A percentile compares a stretch with the other conserved stretches of the same genome.
These are phyloP conservation scores for Chaetomium sp. DNA, from an alignment of 2,329 filamentous ascomycete genomes.

Conservation along the genomic window DNA sequence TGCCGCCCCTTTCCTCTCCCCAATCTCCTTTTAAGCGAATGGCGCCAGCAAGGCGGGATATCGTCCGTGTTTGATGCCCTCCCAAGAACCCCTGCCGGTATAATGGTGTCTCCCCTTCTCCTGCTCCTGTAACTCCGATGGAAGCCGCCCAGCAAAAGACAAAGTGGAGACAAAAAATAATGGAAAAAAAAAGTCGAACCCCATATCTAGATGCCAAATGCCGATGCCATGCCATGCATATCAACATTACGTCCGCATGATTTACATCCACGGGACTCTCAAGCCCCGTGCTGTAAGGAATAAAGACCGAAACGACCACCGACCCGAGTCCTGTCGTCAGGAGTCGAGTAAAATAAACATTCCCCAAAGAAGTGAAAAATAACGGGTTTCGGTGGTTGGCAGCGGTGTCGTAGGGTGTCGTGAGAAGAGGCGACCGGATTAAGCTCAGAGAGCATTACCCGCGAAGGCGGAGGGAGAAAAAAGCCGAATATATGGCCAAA, in stretches of 20 bases:
- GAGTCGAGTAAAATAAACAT: conserved; percentile 16
- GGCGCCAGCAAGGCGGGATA: conserved; percentile 32
- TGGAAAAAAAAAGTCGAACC: conserved; percentile 24
- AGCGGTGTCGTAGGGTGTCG: conserved; percentile 1
- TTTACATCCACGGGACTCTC: conserved; percentile 37
- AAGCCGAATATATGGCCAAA: conserved; percentile 1
- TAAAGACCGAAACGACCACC: conserved; percentile 19
- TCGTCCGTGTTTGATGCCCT: conserved; percentile 27
- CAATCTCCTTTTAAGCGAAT: conserved; percentile 40
- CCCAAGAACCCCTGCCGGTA: conserved; percentile 25
- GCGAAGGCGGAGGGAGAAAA: neutral
- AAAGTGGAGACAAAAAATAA: conserved; percentile 24
- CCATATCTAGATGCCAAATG: conserved; percentile 43
- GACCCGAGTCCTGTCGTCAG: conserved; percentile 14
- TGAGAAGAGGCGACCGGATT: neutral
- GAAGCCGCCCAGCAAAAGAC: conserved; percentile 23
- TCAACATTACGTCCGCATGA: conserved; percentile 44
- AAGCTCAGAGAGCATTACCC: conserved; percentile 12
- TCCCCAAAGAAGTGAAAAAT: conserved; percentile 23
- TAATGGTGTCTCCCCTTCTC: conserved; percentile 15
- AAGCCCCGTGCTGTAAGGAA: conserved; percentile 28
- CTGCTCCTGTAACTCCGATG: conserved; percentile 43
- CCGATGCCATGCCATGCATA: conserved; percentile 43
- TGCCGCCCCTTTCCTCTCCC: conserved; percentile 5
- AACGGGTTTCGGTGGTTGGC: conserved; percentile 9